Percentiles rank a stretch among this genome's conserved stretches.
Evolutionary conservation across 2,329 filamentous ascomycete species (phyloP).

Genomic region (Arthrobotrys entomopaga): DNA sequence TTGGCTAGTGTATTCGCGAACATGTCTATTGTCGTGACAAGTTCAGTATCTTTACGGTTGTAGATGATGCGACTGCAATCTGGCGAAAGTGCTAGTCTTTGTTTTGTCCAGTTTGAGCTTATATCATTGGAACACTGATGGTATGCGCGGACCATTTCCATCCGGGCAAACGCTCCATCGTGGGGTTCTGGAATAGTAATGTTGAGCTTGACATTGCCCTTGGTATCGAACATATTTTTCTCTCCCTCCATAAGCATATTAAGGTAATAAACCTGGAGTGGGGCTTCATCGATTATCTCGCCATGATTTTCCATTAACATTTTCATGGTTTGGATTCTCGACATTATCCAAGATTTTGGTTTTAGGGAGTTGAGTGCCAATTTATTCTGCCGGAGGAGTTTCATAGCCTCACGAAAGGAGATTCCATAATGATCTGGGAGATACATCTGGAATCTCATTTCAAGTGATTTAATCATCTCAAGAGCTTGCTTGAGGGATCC

Average conservation of each 20-base stretch:
- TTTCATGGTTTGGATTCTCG: background rate
- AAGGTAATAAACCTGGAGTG: conserved; percentile 21
- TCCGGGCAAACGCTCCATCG: background rate
- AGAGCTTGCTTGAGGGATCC: background rate
- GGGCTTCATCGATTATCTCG: background rate
- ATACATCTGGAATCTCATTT: background rate
- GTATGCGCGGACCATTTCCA: background rate
- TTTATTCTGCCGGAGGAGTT: background rate
- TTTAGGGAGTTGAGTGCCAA: background rate
- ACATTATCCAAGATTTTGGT: background rate
- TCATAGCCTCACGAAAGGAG: background rate
- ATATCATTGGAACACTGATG: too few relatives aligned
- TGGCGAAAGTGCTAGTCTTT: background rate
- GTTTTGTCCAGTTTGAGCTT: too few relatives aligned
- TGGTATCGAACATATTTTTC: background rate
- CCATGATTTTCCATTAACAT: background rate
- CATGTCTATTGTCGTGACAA: too few relatives aligned
- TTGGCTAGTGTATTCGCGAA: too few relatives aligned
- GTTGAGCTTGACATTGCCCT: background rate
- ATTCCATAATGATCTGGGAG: background rate
- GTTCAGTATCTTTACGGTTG: background rate
- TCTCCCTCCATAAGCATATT: conserved; percentile 15
- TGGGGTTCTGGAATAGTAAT: background rate
- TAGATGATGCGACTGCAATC: background rate
- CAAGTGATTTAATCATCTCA: too few relatives aligned